Evolutionary conservation across 176 grass and related monocot species (phyloP).

Genomic region (Carex scoparia): DNA sequence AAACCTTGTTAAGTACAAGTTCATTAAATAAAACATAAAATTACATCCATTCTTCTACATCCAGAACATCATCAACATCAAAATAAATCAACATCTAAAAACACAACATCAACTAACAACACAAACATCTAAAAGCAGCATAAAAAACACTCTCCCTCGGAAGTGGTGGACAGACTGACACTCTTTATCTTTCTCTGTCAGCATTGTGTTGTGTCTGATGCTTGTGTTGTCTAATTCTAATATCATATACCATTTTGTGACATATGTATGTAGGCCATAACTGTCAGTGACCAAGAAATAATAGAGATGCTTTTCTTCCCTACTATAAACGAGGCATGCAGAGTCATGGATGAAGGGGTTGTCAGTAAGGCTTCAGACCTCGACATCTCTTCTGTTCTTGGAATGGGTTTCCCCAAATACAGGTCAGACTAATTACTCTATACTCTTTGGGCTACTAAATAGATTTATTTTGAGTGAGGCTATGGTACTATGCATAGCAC

Average conservation of each 20-base stretch:
- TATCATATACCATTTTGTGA: background rate
- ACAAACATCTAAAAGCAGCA: too few relatives aligned
- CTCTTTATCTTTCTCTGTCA: background rate
- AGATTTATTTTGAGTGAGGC: background rate
- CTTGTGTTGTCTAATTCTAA: slow-evolving; percentile 14
- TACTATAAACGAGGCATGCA: slow-evolving; percentile 83
- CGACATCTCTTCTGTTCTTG: slow-evolving; percentile 90
- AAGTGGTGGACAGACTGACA: too few relatives aligned
- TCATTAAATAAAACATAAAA: too few relatives aligned
- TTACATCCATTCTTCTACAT: too few relatives aligned
- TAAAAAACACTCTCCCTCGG: too few relatives aligned
- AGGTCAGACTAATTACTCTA: slow-evolving; percentile 39
- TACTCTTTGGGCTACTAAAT: background rate
- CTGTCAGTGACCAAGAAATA: slow-evolving; percentile 61
- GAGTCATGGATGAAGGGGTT: slow-evolving; percentile 84
- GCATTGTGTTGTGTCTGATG: background rate
- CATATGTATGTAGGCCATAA: slow-evolving; percentile 54
- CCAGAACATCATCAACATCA: too few relatives aligned
- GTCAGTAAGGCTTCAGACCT: slow-evolving; percentile 79
- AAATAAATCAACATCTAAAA: too few relatives aligned
- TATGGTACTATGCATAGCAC: too few relatives aligned
- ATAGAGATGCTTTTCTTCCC: slow-evolving; percentile 99
- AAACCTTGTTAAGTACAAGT: too few relatives aligned
- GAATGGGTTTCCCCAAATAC: slow-evolving; percentile 95
- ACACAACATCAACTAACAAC: too few relatives aligned